Evolutionary conservation across 148 eudicot species (phyloP).

Genomic region (Chenopodium berlandieri): DNA sequence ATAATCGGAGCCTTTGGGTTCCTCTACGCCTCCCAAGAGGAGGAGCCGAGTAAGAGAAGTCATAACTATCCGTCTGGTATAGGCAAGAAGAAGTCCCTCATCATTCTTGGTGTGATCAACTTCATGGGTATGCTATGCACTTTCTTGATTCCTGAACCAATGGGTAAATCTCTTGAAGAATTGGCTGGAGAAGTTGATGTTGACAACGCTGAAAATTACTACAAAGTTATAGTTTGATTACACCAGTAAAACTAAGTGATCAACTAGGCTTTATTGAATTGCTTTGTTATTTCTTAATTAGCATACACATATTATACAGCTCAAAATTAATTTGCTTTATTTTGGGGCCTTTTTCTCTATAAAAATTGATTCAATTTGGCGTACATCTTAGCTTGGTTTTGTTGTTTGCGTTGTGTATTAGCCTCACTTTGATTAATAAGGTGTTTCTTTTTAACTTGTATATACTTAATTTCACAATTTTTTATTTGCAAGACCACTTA

Average conservation of each 20-base stretch:
- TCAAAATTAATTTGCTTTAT: no score
- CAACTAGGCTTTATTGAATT: background rate
- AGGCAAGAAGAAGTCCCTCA: constrained; percentile 30
- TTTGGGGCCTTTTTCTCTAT: background rate
- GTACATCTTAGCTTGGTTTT: no score
- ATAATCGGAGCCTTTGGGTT: constrained; percentile 35
- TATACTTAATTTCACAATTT: no score
- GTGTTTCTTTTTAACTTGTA: background rate
- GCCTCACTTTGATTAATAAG: background rate
- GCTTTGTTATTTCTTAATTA: background rate
- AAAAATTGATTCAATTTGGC: background rate
- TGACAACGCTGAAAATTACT: constrained; percentile 8
- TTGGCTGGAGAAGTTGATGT: constrained; percentile 28
- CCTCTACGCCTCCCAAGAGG: constrained; percentile 30
- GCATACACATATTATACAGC: background rate
- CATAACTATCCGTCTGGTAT: constrained; percentile 32
- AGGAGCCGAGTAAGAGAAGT: constrained; percentile 15
- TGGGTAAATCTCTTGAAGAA: constrained; percentile 58
- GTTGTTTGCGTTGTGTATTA: background rate
- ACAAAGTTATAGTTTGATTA: background rate
- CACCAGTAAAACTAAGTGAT: background rate
- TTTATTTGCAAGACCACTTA: no score
- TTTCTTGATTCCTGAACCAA: constrained; percentile 52
- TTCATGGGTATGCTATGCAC: constrained; percentile 49
- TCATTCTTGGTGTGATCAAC: constrained; percentile 38